Evolutionary conservation across 306 rosid species (phyloP), one percentile per base, ranked within the genome.

Genomic region (Inga laurina): DNA sequence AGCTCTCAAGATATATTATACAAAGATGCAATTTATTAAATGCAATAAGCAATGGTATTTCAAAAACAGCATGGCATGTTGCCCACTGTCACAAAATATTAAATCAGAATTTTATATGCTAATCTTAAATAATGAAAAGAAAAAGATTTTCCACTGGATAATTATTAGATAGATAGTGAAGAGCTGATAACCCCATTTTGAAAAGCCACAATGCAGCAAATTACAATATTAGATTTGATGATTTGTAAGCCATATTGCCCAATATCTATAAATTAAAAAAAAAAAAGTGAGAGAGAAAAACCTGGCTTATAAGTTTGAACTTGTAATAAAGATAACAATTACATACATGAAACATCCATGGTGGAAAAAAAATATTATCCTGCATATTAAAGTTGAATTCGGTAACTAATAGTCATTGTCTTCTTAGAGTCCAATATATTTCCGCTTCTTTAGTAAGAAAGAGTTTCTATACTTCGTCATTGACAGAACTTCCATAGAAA

Each of bases 291-390:
- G 43, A 11, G 46, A 65, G 1, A 27, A 9, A 16, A 59, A 74
- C 9, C 80, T 59, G 2, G 15, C 8, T 27, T 56, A 49, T 74
- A 59, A 57, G 61, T 79, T 59, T 71, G 32, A 65, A 72, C 75
- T 35, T 78, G 77, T 52, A 83, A 75, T 66, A 73, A 78, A 82
- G 74, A 73, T 80, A 57, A 49, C 24, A 46, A 81, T 72, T 68
- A 61, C 92, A 71, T 93, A 97, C 99, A 87, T 97, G 99, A 87
- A 97, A 94, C 83, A 88, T 84, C 99, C 99, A 97, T 79, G 94
- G 93, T 10, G 98, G 98, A 44, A 83, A 87, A 90, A 97, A 97
- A 68, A 94, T 32, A 32, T 32, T 75, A 85, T 41, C 99, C 99
- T 96, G 89, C 83, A 81, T 56, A 56, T 81, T 66, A 79, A 83